Conservation (phyloP, 345 rosid species). For the Populus davidiana region DNA sequence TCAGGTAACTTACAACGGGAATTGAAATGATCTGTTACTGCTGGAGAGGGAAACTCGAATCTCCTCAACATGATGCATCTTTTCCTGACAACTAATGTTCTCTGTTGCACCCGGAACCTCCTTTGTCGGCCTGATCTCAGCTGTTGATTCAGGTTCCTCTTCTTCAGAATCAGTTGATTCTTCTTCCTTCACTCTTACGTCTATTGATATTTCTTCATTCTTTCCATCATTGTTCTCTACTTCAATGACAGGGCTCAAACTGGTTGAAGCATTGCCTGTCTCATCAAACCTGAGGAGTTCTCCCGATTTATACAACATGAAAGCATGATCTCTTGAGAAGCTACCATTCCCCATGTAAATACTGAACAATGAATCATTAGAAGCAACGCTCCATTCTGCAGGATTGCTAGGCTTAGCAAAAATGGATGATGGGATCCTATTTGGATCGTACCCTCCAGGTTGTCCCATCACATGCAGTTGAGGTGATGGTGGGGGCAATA, state of each 20-base stretch:
- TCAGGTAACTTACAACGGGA: constrained; percentile 54
- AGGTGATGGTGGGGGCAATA: background rate
- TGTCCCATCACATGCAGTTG: background rate
- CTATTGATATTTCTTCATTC: background rate
- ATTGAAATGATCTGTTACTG: constrained; percentile 64
- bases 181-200: background rate
- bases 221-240: constrained; percentile 19
- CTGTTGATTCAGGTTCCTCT: background rate
- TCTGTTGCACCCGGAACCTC: background rate
- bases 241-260: constrained; percentile 31
- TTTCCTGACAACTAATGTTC: constrained; percentile 14
- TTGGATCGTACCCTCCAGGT: constrained; percentile 49
- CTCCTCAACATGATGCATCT: constrained; percentile 13
- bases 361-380: constrained; percentile 87
- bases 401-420: constrained; percentile 47
- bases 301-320: constrained; percentile 43
- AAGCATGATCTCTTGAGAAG: constrained; percentile 55
- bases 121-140: background rate
- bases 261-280: constrained; percentile 13
- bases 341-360: constrained; percentile 57
- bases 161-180: background rate
- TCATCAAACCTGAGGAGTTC: constrained; percentile 63
- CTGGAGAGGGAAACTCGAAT: constrained; percentile 23
- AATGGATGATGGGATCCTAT: constrained; percentile 65
- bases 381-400: constrained; percentile 78